These are phyloP conservation scores for Candida quercuum DNA, from an alignment of 805 yeast species.

Conservation along the genomic window DNA sequence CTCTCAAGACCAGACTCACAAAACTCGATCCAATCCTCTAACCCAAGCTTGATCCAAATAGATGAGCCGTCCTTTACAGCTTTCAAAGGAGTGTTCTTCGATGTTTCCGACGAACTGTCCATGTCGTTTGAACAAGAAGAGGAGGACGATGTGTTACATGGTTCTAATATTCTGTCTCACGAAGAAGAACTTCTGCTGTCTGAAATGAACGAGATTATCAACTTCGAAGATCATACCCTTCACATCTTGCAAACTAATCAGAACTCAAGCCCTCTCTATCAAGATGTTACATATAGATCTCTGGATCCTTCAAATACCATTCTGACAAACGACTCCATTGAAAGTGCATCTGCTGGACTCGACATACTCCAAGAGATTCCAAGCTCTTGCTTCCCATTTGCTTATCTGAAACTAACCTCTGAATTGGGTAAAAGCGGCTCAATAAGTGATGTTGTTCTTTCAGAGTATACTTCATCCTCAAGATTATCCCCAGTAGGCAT, in stretches of 20 bases:
- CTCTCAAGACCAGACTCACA: slow-evolving; percentile 9
- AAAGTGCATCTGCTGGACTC: neutral
- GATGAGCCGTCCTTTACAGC: neutral
- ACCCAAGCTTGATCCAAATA: slow-evolving; percentile 5
- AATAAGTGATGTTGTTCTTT: neutral
- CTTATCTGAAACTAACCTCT: slow-evolving; percentile 6
- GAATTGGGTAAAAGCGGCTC: slow-evolving; percentile 2
- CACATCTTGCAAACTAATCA: too few relatives aligned
- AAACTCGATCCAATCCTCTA: slow-evolving; percentile 13
- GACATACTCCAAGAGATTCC: slow-evolving; percentile 9
- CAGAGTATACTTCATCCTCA: slow-evolving; percentile 16
- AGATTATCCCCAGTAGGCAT: slow-evolving; percentile 13
- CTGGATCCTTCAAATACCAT: neutral
- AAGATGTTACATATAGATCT: neutral
- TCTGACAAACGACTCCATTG: neutral
- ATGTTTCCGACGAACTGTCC: too few relatives aligned
- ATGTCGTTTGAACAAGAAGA: too few relatives aligned
- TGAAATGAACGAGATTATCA: too few relatives aligned
- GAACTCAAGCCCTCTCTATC: neutral
- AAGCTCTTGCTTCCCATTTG: slow-evolving; percentile 7
- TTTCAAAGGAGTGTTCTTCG: too few relatives aligned
- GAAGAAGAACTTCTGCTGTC: too few relatives aligned
- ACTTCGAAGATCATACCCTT: too few relatives aligned
- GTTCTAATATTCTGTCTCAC: too few relatives aligned
- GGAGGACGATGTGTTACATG: too few relatives aligned